Percentiles rank a stretch among this genome's conserved stretches.
Evolutionary conservation across 1,284 basidiomycete genomes (phyloP).

Genomic region (Cryptococcus depauperatus): DNA sequence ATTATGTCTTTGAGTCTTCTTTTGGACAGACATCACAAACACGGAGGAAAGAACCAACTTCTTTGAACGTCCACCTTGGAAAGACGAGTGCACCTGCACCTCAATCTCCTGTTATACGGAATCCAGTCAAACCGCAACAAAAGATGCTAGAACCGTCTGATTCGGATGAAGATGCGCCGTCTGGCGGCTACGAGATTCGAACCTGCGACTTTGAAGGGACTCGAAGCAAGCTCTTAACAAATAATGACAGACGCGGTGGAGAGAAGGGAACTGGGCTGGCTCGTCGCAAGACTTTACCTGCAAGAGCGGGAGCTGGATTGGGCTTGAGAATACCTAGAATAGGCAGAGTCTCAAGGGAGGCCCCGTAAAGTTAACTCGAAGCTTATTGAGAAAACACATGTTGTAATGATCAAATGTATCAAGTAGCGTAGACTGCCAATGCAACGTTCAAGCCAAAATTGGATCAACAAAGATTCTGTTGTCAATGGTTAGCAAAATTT

Average conservation of each 20-base stretch:
- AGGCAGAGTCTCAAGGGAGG: conserved; percentile 2
- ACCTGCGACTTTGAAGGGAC: conserved; percentile 11
- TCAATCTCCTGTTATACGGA: background rate
- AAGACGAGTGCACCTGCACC: no score
- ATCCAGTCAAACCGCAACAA: conserved; percentile 7
- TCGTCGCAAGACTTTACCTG: conserved; percentile 8
- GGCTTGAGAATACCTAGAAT: background rate
- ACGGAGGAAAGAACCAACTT: background rate
- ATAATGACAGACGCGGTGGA: background rate
- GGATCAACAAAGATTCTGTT: no score
- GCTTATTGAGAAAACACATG: no score
- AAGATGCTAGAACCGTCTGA: conserved; percentile 39
- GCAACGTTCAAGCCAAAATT: no score
- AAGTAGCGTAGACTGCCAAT: no score
- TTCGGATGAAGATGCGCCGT: conserved; percentile 44
- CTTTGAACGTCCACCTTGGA: conserved; percentile 6
- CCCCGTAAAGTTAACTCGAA: conserved; percentile 9
- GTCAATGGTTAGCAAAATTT: no score
- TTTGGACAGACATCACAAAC: conserved; percentile 8
- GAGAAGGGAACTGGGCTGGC: background rate
- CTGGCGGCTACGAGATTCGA: conserved; percentile 33
- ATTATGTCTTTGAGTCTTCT: conserved; percentile 37
- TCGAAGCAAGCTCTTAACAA: conserved; percentile 7
- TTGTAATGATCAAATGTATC: no score
- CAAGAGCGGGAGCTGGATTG: conserved; percentile 3